phyloP scores from a whole-genome alignment of 192 early-diverging fungal species.

The Coemansia sp. region DNA sequence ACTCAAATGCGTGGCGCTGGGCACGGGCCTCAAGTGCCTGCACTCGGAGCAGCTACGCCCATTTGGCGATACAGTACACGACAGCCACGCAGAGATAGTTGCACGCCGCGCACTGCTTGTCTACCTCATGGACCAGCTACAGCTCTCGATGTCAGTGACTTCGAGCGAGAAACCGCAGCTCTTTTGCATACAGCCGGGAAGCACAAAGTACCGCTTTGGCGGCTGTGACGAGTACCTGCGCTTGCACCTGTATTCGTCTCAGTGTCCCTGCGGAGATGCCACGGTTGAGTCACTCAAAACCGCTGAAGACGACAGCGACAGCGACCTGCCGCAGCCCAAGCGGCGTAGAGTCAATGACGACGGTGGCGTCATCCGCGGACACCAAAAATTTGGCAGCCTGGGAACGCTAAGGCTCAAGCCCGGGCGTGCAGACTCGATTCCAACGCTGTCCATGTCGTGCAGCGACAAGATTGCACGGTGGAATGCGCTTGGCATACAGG shows the following conservation, averaged over 20 bases:
- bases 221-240: background rate
- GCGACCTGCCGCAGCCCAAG: conserved; percentile 6
- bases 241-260: conserved; percentile 44
- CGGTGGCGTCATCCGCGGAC: conserved; percentile 14
- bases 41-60: conserved; percentile 59
- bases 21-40: conserved; percentile 89
- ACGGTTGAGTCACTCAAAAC: conserved; percentile 11
- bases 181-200: background rate
- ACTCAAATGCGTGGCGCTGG: conserved; percentile 39
- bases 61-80: conserved; percentile 72
- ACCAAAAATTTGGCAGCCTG: conserved; percentile 3
- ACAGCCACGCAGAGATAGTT: conserved; percentile 91
- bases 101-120: conserved; percentile 75
- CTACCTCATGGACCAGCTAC: conserved; percentile 48
- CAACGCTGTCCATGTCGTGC: conserved; percentile 56
- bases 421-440: conserved; percentile 48
- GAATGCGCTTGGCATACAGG: conserved; percentile 81
- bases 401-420: conserved; percentile 41
- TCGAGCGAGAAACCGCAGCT: background rate
- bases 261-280: conserved; percentile 48
- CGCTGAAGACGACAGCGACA: background rate
- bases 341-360: conserved; percentile 6
- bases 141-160: background rate
- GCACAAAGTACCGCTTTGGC: conserved; percentile 2
- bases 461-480: conserved; percentile 94